Base-by-base conservation (phyloP, 1,284 basidiomycete species). In the Heliocybe sulcata region DNA sequence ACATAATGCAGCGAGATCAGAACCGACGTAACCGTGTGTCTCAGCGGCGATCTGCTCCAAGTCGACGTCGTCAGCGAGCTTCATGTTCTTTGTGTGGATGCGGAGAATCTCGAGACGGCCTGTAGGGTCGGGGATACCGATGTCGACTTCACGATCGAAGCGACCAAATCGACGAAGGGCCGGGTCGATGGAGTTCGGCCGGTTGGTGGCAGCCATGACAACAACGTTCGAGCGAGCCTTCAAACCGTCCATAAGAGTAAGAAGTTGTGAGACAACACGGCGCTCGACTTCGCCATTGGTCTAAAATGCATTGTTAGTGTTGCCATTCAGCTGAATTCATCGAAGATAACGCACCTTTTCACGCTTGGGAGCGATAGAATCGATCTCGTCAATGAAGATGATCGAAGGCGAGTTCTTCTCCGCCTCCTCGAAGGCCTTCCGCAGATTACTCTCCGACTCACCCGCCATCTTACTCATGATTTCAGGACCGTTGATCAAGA, bases 31-130 rank as follows among this genome's bases (percentile, higher is more conserved):
- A 71, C 96, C 96, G 72, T 99, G 96, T 2, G 96, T 99, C 71
- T 99, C 97, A 52, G 95, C 94, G 53, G 96, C 96, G 64, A 99
- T 98, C 78, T 96, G 93, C 71, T 99, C 96, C 55, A 99, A 83
- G 65, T 99, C 97, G 51, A 99, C 96, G 65, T 99, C 97, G 56
- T 98, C 95, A n/a, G 73, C 84, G 47, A 99, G 81, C 76, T 98
- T 99, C 96, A 99, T 99, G 80, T 99, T 99, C 87, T 98, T 99
- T 57, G 97, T 99, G 79, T 98, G 96, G 61, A 99, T 99, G 59
- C 96, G 91, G 58, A 99, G 85, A 64, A 99, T 98, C 72, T 99
- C 96, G 48, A 98, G 84, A 72, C 97, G 96, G 56, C 96, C 95
- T 57, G 95, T 98, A 0, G 96, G 95, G 72, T 99, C 96, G 54